Base-by-base conservation (phyloP, 306 rosid species). In the Acacia crassicarpa region DNA sequence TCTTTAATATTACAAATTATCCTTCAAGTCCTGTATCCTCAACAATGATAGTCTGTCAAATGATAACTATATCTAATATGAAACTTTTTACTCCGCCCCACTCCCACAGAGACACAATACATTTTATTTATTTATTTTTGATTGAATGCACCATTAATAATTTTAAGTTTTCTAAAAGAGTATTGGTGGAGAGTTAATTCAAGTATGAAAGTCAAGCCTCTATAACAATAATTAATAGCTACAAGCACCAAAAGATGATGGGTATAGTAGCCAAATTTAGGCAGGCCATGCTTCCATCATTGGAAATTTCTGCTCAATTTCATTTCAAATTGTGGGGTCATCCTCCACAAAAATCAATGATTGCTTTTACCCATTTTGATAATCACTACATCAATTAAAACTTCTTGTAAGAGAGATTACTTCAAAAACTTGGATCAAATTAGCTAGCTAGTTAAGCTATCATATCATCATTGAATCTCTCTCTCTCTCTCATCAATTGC, bases 271-370 rank as follows among this genome's bases (percentile, higher is more conserved):
- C 46, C 87, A 67, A 76, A 67, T 67, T 67, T 38, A 67, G 41
- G 81, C 79, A 44, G 23, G 70, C 54, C 87, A 79, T 83, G 85
- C 85, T 83, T 77, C 81, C 91, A 92, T 89, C 87, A 86, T 88
- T 81, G 46, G 27, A 41, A 23, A 71, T 45, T 22, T 85, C 56
- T 67, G 81, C 82, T 72, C 75, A 53, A 73, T 84, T 80, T 83
- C 45, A 79, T 84, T 83, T 83, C 85, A 77, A 87, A 74, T 70
- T 76, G 86, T 87, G 91, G 89, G 89, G 90, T 76, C 83, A 84
- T 70, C 84, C 48, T 1, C 85, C 84, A 83, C 80, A 80, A 17
- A 35, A 35, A 17, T 15, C 48, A 33, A 85, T 83, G 73, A 84
- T 86, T 89, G 61, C 78, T 89, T 85, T 86, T 86, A 75, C 89